Conservation (phyloP, 805 yeast genomes). For the Metschnikowia vanudenii region DNA sequence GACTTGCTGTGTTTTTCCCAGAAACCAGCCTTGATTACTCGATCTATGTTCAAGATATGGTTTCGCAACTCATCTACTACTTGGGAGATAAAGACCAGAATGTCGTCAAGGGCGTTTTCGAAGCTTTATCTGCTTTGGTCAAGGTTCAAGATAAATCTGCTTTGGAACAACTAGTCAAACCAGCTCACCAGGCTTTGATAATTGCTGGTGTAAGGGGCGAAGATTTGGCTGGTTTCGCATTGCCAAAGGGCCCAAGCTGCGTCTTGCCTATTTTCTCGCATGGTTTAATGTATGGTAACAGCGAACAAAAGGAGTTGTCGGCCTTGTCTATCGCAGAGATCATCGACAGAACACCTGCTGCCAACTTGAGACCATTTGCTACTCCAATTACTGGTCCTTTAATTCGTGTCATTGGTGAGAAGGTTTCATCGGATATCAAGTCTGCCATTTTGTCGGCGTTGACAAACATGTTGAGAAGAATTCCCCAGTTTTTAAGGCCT, state of each 20-base stretch:
- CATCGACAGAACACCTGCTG: conserved; percentile 82
- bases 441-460: conserved; percentile 89
- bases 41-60: conserved; percentile 72
- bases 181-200: conserved; percentile 73
- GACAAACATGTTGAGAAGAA: conserved; percentile 70
- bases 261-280: conserved; percentile 88
- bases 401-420: conserved; percentile 96
- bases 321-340: conserved; percentile 89
- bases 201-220: conserved; percentile 60
- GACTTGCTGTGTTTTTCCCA: conserved; percentile 70
- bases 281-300: conserved; percentile 91
- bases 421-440: conserved; percentile 87
- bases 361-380: conserved; percentile 78
- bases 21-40: conserved; percentile 67
- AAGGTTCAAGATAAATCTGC: conserved; percentile 72
- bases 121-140: conserved; percentile 63
- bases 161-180: conserved; percentile 72
- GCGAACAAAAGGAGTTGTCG: conserved; percentile 77
- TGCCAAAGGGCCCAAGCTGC: conserved; percentile 84
- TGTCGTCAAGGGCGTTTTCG: conserved; percentile 64
- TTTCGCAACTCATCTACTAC: conserved; percentile 63
- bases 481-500: conserved; percentile 90
- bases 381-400: conserved; percentile 95
- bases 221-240: conserved; percentile 69
- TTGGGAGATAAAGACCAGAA: conserved; percentile 66